Evolutionary conservation across 2,329 filamentous ascomycete species (phyloP), one percentile per base, ranked within the genome.

Genomic region (Paracoccidioides lutzii): DNA sequence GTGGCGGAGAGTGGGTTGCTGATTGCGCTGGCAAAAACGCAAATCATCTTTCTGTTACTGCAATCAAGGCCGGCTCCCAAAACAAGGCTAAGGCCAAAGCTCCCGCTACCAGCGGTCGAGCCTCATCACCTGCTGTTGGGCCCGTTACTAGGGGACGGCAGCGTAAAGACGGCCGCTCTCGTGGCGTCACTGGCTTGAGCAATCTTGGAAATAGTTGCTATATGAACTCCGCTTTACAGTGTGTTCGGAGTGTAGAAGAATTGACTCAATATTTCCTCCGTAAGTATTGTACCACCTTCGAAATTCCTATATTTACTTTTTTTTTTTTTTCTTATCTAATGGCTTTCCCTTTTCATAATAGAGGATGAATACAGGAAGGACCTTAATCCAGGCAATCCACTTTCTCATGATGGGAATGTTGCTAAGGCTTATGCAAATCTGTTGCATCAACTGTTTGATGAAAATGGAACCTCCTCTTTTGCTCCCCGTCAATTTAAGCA

Each of bases 161-260:
- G 6, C 81, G 84, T 58, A 83, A 82, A 62, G 81, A 83, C 42
- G 87, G 87, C 8, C 82, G 83, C 59, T 81, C 82, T 10, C 72
- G 83, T 38, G 93, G 93, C 37, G 85, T 84, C 43, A 87, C 90
- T 44, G 93, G 93, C 38, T 75, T 98, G 53, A 83, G 81, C 60
- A 98, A 98, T 66, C 75, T 98, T 12, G 93, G 93, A 51, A 98
- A 98, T 66, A 97, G 93, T 0, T 98, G 93, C 72, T 98, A 98
- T 73, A 96, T 97, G 90, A 97, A 97, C 71, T 95, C 91, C 28
- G 93, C 93, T 8, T 76, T 97, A 55, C 93, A 98, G 68, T 98
- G 93, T 68, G 82, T 98, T 53, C 84, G 91, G 52, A 94, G 88
- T 63, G 90, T 96, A 0, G 88, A 95, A 66, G 93, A 98, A 70